These are phyloP conservation scores for Marasmius oreades DNA, from an alignment of 1,284 basidiomycete genomes.

Conservation along the genomic window DNA sequence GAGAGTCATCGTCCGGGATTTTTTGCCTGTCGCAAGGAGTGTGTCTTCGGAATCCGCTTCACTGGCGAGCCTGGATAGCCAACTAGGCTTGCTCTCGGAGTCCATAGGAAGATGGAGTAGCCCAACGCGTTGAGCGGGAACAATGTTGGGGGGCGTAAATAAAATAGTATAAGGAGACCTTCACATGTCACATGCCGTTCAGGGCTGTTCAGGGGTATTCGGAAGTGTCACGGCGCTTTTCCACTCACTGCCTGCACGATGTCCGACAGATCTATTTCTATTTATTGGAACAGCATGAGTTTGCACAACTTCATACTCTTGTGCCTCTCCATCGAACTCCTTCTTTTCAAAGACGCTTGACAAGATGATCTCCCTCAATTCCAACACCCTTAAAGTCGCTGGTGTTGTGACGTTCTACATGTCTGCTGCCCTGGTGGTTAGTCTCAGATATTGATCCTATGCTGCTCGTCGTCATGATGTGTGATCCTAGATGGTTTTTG, in stretches of 20 bases:
- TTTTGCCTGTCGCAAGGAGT: background rate
- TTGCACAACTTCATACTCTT: background rate
- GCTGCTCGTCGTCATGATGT: background rate
- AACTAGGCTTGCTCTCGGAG: background rate
- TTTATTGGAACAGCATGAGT: too few species aligned
- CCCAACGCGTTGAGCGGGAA: background rate
- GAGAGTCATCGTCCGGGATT: background rate
- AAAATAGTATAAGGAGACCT: too few species aligned
- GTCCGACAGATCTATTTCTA: background rate
- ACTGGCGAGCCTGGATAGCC: background rate
- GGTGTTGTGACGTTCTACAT: constrained; percentile 78
- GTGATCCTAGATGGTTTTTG: constrained; percentile 57
- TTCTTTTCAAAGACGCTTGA: background rate
- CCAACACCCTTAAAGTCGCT: constrained; percentile 48
- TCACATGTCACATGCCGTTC: too few species aligned
- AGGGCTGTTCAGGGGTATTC: too few species aligned
- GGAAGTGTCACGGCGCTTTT: too few species aligned
- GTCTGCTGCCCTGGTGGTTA: constrained; percentile 65
- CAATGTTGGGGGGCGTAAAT: too few species aligned
- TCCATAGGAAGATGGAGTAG: constrained; percentile 1
- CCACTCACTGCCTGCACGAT: background rate
- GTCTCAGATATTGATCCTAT: constrained; percentile 23
- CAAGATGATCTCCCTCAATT: constrained; percentile 20
- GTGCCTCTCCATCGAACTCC: background rate
- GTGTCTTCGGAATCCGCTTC: constrained; percentile 7